Base-by-base conservation (phyloP, 2,329 filamentous ascomycete genomes). In the Apiospora rasikravindrae region DNA sequence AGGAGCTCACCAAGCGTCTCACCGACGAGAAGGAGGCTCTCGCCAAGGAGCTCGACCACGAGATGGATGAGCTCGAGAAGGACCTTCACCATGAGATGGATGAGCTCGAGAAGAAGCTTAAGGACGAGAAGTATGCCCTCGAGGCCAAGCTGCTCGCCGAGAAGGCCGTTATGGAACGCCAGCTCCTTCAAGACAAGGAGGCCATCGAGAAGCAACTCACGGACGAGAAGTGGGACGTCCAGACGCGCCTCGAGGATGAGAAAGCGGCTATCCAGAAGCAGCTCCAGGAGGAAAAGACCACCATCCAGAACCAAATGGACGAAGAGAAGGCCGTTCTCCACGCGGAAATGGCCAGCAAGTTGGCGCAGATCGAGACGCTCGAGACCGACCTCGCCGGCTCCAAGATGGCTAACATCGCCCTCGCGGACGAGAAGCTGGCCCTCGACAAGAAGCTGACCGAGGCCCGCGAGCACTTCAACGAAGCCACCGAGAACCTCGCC, bases 61-160 rank as follows among this genome's bases (percentile, higher is more conserved):
- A 78, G 67, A 76, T 77, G 69, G 74, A 76, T 19, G 74, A 73
- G 51, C 78, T 80, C 16, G 79, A 78, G n/a, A 77, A 47, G 75
- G 53, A 75, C 70, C 64, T 73, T 75, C 69, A 76, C 75, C 69
- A 69, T 29, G 51, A 72, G 40, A 57, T 69, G 61, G 66, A 53
- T 14, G 44, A 42, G 10, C 45, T 42, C 2, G 68, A 57, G 68
- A 51, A 44, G 33, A 57, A 57, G 47, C 29, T 51, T 8, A 26
- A n/a, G 5, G 29, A 24, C 1, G 67, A 69, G 67, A 69, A 53
- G 67, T 7, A 51, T 2, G 78, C 78, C 67, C 69, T 80, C 57
- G 75, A 77, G 69, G 74, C 75, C 61, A 74, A 77, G 24, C 61
- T 61, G 14, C 67, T 68, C n/a, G 51, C n/a, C 7, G 69, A 70